phyloP scores from a whole-genome alignment of 2,329 filamentous ascomycete species.

The Akanthomyces dipterigenus region DNA sequence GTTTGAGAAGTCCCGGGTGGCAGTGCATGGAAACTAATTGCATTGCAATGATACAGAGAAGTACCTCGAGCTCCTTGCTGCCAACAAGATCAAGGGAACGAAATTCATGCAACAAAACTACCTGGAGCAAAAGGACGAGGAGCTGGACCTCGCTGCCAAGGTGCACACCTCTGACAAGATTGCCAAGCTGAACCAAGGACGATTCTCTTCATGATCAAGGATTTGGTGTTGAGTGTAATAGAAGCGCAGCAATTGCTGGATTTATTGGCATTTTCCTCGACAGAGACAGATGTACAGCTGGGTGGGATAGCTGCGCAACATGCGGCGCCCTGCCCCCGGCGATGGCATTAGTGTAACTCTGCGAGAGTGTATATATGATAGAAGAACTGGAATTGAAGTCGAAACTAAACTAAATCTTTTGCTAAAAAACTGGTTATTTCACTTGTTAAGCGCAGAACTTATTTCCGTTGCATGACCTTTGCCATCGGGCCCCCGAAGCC shows the following conservation, averaged over 20 bases:
- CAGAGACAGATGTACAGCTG: constrained; percentile 1
- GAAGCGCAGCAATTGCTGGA: not conserved
- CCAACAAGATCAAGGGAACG: constrained; percentile 71
- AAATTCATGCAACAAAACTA: constrained; percentile 77
- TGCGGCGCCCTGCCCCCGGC: constrained; percentile 6
- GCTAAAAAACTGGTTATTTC: not conserved
- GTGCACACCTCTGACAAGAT: constrained; percentile 34
- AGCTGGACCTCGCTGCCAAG: constrained; percentile 31
- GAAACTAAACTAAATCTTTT: not conserved
- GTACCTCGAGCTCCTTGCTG: constrained; percentile 71
- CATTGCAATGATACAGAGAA: constrained; percentile 48
- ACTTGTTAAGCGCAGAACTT: not conserved
- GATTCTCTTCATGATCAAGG: constrained; percentile 24
- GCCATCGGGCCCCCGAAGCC: not conserved
- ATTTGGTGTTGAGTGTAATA: not conserved
- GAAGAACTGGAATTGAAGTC: constrained; percentile 21
- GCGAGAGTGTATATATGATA: constrained; percentile 29
- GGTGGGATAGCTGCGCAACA: not conserved
- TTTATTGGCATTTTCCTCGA: constrained; percentile 6
- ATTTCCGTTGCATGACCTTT: not conserved
- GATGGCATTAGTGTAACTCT: constrained; percentile 20
- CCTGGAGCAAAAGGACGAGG: constrained; percentile 44
- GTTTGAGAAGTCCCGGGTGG: not conserved
- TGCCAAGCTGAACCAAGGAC: constrained; percentile 29
- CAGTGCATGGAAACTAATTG: constrained; percentile 12